A percentile compares a stretch with the other conserved stretches of the same genome.
Evolutionary conservation across 1,284 basidiomycete genomes (phyloP).

Genomic region (Mycosarcoma mackinlayi): DNA sequence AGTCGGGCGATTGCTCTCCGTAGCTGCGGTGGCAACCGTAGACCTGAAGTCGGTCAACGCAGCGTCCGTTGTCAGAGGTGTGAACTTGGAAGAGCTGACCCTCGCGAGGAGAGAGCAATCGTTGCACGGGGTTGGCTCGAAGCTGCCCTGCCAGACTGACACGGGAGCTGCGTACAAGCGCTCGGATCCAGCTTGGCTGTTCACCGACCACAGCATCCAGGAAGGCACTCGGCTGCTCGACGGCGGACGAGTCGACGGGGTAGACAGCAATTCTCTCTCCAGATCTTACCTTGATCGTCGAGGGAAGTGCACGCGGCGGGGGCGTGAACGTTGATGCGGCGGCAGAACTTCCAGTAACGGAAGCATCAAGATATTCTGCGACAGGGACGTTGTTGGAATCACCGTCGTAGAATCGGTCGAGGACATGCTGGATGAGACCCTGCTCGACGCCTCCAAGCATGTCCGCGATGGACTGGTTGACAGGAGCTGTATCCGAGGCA

Average conservation of each 20-base stretch:
- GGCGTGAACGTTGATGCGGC: slow-evolving; percentile 74
- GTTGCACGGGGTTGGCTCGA: slow-evolving; percentile 85
- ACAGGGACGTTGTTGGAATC: slow-evolving; percentile 82
- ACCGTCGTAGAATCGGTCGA: slow-evolving; percentile 82
- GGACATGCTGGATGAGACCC: slow-evolving; percentile 80
- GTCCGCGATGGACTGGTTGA: slow-evolving; percentile 92
- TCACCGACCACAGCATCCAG: slow-evolving; percentile 80
- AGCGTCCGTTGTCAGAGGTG: slow-evolving; percentile 68
- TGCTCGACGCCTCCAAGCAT: slow-evolving; percentile 88
- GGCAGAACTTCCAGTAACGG: slow-evolving; percentile 68
- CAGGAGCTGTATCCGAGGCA: slow-evolving; percentile 81
- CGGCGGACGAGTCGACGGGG: slow-evolving; percentile 77
- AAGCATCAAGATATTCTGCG: slow-evolving; percentile 80
- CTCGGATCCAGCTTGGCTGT: slow-evolving; percentile 80
- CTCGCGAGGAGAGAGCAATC: slow-evolving; percentile 76
- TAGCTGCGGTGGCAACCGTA: slow-evolving; percentile 83
- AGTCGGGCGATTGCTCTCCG: slow-evolving; percentile 77
- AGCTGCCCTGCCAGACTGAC: slow-evolving; percentile 72
- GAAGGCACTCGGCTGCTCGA: slow-evolving; percentile 78
- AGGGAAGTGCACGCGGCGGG: slow-evolving; percentile 75
- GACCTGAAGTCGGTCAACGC: slow-evolving; percentile 79
- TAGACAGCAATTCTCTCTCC: background rate
- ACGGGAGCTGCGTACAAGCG: slow-evolving; percentile 86
- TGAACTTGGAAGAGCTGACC: slow-evolving; percentile 74
- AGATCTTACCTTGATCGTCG: slow-evolving; percentile 75